Evolutionary conservation across 306 rosid species (phyloP).

Genomic region (Vachellia pachyceras): DNA sequence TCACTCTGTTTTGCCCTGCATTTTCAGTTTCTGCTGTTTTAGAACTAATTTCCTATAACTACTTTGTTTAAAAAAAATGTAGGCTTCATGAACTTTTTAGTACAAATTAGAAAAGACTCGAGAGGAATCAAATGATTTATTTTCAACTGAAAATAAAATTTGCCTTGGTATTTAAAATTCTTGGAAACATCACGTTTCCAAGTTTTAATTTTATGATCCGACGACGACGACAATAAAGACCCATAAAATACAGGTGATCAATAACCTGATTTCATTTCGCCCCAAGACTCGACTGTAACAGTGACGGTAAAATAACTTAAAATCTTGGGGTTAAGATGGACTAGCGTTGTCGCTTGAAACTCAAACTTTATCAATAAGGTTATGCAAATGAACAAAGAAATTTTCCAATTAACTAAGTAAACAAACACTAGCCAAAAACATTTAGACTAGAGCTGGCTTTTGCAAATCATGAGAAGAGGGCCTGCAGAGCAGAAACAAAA

Average conservation of each 20-base stretch:
- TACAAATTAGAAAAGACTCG: not conserved
- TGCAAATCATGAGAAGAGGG: conserved; percentile 43
- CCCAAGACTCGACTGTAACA: not conserved
- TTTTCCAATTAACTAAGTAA: conserved; percentile 45
- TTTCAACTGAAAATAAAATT: not conserved
- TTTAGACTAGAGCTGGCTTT: conserved; percentile 53
- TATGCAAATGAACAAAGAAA: conserved; percentile 51
- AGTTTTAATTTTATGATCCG: no score
- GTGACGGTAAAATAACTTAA: not conserved
- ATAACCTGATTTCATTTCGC: not conserved
- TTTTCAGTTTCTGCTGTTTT: not conserved
- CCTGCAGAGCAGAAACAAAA: conserved; percentile 42
- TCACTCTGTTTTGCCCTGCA: not conserved
- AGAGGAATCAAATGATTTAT: not conserved
- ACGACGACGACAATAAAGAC: not conserved
- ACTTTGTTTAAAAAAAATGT: no score
- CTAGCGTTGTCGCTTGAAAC: conserved; percentile 29
- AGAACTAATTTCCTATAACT: no score
- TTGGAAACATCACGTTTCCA: no score
- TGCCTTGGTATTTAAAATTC: no score
- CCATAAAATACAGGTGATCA: not conserved
- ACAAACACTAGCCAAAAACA: conserved; percentile 48
- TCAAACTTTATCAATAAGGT: conserved; percentile 39
- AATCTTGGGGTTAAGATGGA: not conserved
- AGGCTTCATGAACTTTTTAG: not conserved